phyloP scores from a whole-genome alignment of 306 rosid species.

The Cucurbita ficifolia region DNA sequence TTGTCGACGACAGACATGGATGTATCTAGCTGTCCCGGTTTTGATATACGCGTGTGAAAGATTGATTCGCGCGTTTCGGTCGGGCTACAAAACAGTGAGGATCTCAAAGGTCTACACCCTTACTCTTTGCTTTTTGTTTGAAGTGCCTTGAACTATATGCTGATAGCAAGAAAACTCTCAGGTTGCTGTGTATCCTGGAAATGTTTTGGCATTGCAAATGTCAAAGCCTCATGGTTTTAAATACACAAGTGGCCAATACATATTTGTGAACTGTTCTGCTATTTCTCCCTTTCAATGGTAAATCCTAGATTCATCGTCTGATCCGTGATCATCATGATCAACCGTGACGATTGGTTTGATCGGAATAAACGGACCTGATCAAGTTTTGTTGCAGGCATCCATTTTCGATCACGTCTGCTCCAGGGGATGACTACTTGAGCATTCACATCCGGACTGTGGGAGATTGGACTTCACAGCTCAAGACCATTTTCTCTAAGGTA shows the following conservation, averaged over 20 bases:
- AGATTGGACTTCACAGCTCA: slow-evolving; percentile 79
- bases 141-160: neutral
- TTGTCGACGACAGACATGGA: slow-evolving; percentile 50
- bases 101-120: slow-evolving; percentile 42
- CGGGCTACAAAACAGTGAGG: slow-evolving; percentile 51
- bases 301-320: slow-evolving; percentile 2
- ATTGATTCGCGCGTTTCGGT: slow-evolving; percentile 68
- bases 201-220: slow-evolving; percentile 69
- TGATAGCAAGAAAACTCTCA: slow-evolving; percentile 3
- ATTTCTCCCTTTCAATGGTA: slow-evolving; percentile 85
- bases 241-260: slow-evolving; percentile 78
- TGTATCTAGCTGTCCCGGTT: slow-evolving; percentile 74
- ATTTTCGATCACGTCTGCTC: slow-evolving; percentile 81
- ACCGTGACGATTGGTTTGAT: neutral
- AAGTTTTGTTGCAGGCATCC: slow-evolving; percentile 51
- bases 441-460: slow-evolving; percentile 76
- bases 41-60: slow-evolving; percentile 62
- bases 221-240: slow-evolving; percentile 80
- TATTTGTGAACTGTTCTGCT: slow-evolving; percentile 54
- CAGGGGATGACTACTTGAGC: slow-evolving; percentile 69
- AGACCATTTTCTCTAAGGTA: slow-evolving; percentile 63
- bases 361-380: neutral
- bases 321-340: neutral
- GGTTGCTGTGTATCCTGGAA: slow-evolving; percentile 96
- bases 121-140: neutral